phyloP scores from a whole-genome alignment of 2,329 filamentous ascomycete genomes.

The Aureobasidium sp. region DNA sequence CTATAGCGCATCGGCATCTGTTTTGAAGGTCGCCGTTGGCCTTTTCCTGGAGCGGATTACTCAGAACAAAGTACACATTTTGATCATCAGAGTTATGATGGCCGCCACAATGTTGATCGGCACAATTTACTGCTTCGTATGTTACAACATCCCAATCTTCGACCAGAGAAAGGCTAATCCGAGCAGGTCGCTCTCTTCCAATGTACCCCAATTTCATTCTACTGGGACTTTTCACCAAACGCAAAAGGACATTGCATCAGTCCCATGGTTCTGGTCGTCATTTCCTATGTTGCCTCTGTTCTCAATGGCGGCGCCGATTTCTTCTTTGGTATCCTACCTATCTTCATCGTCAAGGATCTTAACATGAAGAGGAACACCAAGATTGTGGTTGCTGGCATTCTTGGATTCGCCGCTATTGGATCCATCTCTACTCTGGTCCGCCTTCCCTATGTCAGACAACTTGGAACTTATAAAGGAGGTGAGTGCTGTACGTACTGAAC shows the following conservation, averaged over 20 bases:
- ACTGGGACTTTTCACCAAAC: slow-evolving; percentile 33
- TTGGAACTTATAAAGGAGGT: slow-evolving; percentile 30
- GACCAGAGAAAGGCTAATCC: neutral
- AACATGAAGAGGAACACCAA: slow-evolving; percentile 28
- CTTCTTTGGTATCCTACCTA: slow-evolving; percentile 27
- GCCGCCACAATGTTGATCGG: slow-evolving; percentile 33
- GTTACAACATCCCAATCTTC: neutral
- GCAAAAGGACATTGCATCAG: slow-evolving; percentile 16
- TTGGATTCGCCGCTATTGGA: slow-evolving; percentile 24
- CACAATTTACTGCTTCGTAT: slow-evolving; percentile 38
- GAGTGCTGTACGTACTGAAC: slow-evolving; percentile 19
- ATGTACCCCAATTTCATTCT: slow-evolving; percentile 38
- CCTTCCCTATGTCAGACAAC: slow-evolving; percentile 33
- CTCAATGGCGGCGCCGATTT: slow-evolving; percentile 29
- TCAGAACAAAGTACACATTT: slow-evolving; percentile 30
- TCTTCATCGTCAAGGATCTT: slow-evolving; percentile 28
- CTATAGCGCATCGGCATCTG: slow-evolving; percentile 37
- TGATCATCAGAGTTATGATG: slow-evolving; percentile 36
- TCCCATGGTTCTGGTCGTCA: slow-evolving; percentile 5
- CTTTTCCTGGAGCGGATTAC: slow-evolving; percentile 43
- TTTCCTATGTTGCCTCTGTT: slow-evolving; percentile 15
- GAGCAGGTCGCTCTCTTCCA: slow-evolving; percentile 32
- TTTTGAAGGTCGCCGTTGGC: slow-evolving; percentile 41
- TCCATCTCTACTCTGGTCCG: slow-evolving; percentile 36
- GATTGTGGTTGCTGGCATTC: slow-evolving; percentile 24